These are phyloP conservation scores for Colletotrichum cuscutae DNA, from an alignment of 2,329 filamentous ascomycete genomes.

Conservation along the genomic window DNA sequence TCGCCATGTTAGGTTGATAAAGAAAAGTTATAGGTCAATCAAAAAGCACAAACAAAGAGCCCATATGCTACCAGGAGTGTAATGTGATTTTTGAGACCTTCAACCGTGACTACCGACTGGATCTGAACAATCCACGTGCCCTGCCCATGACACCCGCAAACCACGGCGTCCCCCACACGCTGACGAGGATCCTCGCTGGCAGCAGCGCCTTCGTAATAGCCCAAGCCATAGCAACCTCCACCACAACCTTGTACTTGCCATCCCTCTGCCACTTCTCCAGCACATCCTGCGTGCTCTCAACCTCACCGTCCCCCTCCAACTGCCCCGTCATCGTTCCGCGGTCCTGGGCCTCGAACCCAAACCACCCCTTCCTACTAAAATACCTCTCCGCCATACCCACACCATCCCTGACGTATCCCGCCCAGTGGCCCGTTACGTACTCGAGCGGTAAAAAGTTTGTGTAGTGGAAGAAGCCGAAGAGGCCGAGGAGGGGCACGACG, in stretches of 20 bases:
- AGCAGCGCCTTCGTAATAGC: slow-evolving; percentile 88
- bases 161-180: slow-evolving; percentile 92
- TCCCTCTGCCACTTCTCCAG: slow-evolving; percentile 52
- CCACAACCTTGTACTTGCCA: slow-evolving; percentile 64
- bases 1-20: slow-evolving; percentile 24
- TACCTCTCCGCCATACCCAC: slow-evolving; percentile 81
- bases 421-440: slow-evolving; percentile 62
- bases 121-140: slow-evolving; percentile 43
- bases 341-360: slow-evolving; percentile 64
- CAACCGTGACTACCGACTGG: slow-evolving; percentile 38
- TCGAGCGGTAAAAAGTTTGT: slow-evolving; percentile 75
- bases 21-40: slow-evolving; percentile 32
- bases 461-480: slow-evolving; percentile 85
- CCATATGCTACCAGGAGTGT: slow-evolving; percentile 5
- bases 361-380: slow-evolving; percentile 84
- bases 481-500: slow-evolving; percentile 78
- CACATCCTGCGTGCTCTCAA: slow-evolving; percentile 42
- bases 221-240: slow-evolving; percentile 87
- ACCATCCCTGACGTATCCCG: slow-evolving; percentile 66
- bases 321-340: slow-evolving; percentile 42
- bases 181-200: slow-evolving; percentile 79
- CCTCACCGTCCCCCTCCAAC: slow-evolving; percentile 33
- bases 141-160: slow-evolving; percentile 77
- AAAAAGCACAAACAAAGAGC: slow-evolving; percentile 26
- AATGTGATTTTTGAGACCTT: neutral